Evolutionary conservation across 2,329 filamentous ascomycete species (phyloP).

Genomic region (Penicillium polonicum): DNA sequence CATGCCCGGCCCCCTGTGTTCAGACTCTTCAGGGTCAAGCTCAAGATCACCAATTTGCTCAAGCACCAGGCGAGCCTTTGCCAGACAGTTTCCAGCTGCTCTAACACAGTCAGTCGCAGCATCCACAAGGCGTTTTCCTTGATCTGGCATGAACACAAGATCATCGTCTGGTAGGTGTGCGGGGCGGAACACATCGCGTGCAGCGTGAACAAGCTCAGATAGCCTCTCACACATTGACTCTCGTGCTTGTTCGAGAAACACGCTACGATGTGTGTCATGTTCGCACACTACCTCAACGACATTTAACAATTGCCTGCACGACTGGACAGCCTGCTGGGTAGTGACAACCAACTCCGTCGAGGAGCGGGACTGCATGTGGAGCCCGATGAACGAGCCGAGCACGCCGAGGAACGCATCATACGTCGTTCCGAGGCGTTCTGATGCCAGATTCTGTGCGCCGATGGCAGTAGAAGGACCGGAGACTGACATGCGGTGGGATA

Average conservation of each 20-base stretch:
- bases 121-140: constrained; percentile 70
- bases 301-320: constrained; percentile 74
- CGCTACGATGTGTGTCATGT: constrained; percentile 68
- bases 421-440: constrained; percentile 72
- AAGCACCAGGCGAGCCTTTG: constrained; percentile 79
- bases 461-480: constrained; percentile 64
- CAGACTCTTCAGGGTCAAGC: constrained; percentile 59
- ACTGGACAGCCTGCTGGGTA: constrained; percentile 78
- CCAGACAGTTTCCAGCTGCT: constrained; percentile 85
- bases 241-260: constrained; percentile 66
- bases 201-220: constrained; percentile 74
- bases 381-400: constrained; percentile 88
- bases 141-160: constrained; percentile 75
- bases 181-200: constrained; percentile 72
- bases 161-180: constrained; percentile 68
- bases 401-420: constrained; percentile 89
- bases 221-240: constrained; percentile 77
- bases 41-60: constrained; percentile 91
- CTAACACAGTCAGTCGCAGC: constrained; percentile 86
- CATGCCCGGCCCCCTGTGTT: constrained; percentile 12
- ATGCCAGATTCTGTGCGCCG: constrained; percentile 72
- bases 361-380: constrained; percentile 90
- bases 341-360: constrained; percentile 77
- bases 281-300: constrained; percentile 80
- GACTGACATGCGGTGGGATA: constrained; percentile 74